Evolutionary conservation across 108 stramenopile genomes (phyloP), one percentile per base, ranked within the genome.

Genomic region (Cyclotella baltica): DNA sequence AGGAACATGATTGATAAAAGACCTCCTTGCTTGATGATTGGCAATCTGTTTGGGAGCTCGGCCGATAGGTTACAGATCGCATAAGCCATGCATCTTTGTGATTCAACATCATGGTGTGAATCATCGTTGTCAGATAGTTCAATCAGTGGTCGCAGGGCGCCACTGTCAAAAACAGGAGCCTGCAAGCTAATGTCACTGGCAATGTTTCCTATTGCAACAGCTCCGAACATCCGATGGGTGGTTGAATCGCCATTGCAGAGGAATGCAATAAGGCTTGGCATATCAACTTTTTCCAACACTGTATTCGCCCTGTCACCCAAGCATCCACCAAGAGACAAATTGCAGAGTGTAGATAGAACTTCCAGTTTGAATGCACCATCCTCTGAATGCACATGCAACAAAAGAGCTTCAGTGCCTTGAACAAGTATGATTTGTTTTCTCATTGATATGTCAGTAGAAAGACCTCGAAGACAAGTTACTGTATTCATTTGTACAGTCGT

Each of bases 141-240:
- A 66, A 94, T 85, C 18, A 94, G 74, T 34, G 89, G 88, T 25
- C 77, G 75, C 33, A 94, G 57, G 4, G 90, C 92, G 23, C 92
- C 93, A 31, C 67, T 78, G 19, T 86, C 55, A 27, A 93, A 70
- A 30, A 94, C 67, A 29, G 63, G 57, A 5, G 66, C 77, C 35
- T 93, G 93, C 4, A 92, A 76, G 34, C 34, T 61, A 20, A 59
- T 53, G 53, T 91, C 75, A 33, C 85, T 70, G 51, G 93, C 92
- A 57, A 95, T 86, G 88, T 96, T 96, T 20, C 95, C 95, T 15
- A 96, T 84, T 18, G 92, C 82, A 2, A 95, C 83, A 25, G 93
- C 93, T n/a, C 92, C 95, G 58, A 94, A 96, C n/a, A 94, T 86
- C 40, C 91, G 65, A 81, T 92, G 90, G 25, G 93, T 91, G 10